Percentiles rank a stretch among this genome's conserved stretches.
phyloP scores from a whole-genome alignment of 2,329 filamentous ascomycete genomes.

The Pestalotiopsis sp. region DNA sequence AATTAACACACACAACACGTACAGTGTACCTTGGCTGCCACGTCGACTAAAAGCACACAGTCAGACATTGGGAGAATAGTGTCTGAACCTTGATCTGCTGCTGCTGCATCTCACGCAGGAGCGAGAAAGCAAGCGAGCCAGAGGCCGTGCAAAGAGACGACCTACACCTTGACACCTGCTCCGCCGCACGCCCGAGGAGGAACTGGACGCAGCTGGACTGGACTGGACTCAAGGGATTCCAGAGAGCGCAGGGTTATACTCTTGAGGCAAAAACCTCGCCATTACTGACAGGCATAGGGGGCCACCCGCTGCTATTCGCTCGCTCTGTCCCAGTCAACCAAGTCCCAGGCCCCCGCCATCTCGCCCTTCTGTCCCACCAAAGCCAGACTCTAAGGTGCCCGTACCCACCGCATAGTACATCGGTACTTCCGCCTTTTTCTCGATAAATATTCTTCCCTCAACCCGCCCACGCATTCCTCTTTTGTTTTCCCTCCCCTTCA shows the following conservation, averaged over 20 bases:
- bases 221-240: background rate
- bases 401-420: constrained; percentile 7
- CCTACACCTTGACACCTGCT: background rate
- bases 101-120: background rate
- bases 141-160: background rate
- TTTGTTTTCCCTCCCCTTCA: background rate
- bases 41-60: no score
- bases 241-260: constrained; percentile 6
- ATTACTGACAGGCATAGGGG: background rate
- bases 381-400: background rate
- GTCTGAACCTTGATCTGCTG: no score
- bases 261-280: constrained; percentile 6
- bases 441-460: constrained; percentile 14
- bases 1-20: no score
- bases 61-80: no score
- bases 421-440: background rate
- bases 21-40: no score
- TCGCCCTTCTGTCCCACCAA: constrained; percentile 10
- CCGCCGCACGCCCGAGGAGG: background rate
- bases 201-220: background rate
- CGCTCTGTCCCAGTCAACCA: background rate
- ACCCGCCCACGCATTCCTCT: constrained; percentile 7
- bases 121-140: background rate
- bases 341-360: constrained; percentile 10
- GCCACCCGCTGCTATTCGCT: background rate